Base-by-base conservation (phyloP, 2,329 filamentous ascomycete species). In the Hymenoscyphus infarciens region DNA sequence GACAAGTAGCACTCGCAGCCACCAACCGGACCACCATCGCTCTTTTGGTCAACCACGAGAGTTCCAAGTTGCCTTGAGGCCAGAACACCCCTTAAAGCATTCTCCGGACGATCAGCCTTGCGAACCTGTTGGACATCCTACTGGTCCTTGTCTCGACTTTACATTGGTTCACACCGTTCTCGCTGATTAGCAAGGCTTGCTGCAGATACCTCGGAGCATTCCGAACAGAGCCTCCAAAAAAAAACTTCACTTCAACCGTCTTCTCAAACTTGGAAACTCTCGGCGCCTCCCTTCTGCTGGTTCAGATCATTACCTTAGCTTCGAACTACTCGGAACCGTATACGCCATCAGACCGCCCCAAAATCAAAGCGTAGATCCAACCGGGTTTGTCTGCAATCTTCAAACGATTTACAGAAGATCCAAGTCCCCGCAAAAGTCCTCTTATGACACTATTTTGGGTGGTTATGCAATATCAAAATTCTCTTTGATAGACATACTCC, bases 151-250 rank as follows among this genome's bases (percentile, higher is more conserved):
- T 67, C 61, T 68, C 60, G 64, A 39, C 60, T 54, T 45, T 61
- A 64, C 58, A 60, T 61, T 66, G 60, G 63, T 60, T 27, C 11
- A 35, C 11, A 39, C 19, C 61, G 60, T 55, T 33, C 45, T 13
- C 8, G 16, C 31, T 60, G 57, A 54, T 60, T 63, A 59, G 49
- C 49, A 66, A 63, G 63, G 60, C 61, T 59, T 57, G 54, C 61
- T 63, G 63, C 63, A 68, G 62, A 67, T 49, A 58, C 39, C 58
- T 64, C 64, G 67, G 67, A 60, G 59, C 27, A 55, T 63, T 61
- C 67, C 67, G 68, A 68, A 35, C 33, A 67, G 67, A 67, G 63
- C 61, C 65, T 65, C 62, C 25, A 49, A 49, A 61, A 64, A 29
- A 64, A 35, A 42, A 25, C 27, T 52, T 35, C 27, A 35, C 38